Base-by-base conservation (phyloP, 2,329 filamentous ascomycete genomes). In the Apiospora koreana region DNA sequence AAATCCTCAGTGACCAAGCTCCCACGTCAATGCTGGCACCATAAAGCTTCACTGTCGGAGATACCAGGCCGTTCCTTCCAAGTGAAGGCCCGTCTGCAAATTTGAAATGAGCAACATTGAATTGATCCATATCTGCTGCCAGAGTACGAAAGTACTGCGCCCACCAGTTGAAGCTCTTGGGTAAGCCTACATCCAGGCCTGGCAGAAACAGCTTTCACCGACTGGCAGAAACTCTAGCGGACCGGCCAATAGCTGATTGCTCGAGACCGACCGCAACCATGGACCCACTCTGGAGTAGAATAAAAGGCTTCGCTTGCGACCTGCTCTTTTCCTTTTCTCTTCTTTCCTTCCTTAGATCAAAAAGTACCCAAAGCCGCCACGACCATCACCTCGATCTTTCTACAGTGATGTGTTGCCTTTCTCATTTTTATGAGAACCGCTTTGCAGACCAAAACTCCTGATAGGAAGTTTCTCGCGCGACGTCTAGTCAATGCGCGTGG, bases 321-420 rank as follows among this genome's bases (percentile, higher is more conserved):
- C 8, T 6, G 12, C 16, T 16, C 28, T 66, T 66, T n/a, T 66
- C 41, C 64, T 12, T 31, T 80, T 80, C 79, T 79, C 78, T 81
- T 81, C 74, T 81, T 81, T 85, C 83, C 80, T 82, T 83, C 85
- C 81, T 75, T 81, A 84, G 82, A 89, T 89, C 87, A 89, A 89
- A 89, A 89, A 89, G 86, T 84, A 81, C 88, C 88, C 82, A 82
- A 86, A 88, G 86, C 82, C 82, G 88, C 87, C 87, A 89, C 87
- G 87, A 89, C 87, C 87, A 82, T 86, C 87, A 89, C 83, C 83
- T 82, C 84, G 85, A 79, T 71, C 10, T 75, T 77, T 77, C 82
- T 79, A 89, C 87, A 87, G 87, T 89, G 87, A 86, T 81, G 86
- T 79, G 87, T 89, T 89, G 87, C 87, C 87, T 86, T 86, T 85